Evolutionary conservation across 768 basidiomycete genomes (phyloP).

Genomic region (Collybia sordida): DNA sequence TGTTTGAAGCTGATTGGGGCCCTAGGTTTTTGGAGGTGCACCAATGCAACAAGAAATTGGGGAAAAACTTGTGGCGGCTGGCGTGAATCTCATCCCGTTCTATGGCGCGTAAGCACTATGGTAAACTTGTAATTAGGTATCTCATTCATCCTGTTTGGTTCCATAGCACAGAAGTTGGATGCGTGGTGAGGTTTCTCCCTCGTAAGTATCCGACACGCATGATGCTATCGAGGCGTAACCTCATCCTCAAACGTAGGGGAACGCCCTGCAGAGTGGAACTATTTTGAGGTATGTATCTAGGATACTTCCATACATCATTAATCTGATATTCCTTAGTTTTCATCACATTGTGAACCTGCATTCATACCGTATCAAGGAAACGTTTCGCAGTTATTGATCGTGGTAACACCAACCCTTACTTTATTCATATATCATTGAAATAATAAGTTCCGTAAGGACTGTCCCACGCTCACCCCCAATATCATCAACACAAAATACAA

Average conservation of each 20-base stretch:
- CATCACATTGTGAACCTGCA: constrained; percentile 3
- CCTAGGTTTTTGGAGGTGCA: constrained; percentile 13
- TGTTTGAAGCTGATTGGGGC: background rate
- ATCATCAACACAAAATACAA: constrained; percentile 25
- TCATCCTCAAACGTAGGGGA: background rate
- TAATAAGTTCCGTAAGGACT: background rate
- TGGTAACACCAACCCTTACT: background rate
- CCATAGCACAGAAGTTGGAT: constrained; percentile 13
- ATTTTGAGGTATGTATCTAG: constrained; percentile 4
- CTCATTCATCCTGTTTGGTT: background rate
- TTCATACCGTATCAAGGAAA: background rate
- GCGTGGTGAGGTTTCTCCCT: constrained; percentile 2
- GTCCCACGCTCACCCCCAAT: constrained; percentile 12
- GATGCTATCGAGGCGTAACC: background rate
- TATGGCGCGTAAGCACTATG: constrained; percentile 15
- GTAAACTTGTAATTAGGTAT: background rate
- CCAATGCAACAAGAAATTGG: constrained; percentile 12
- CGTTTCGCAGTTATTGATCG: constrained; percentile 3
- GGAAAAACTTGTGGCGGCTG: constrained; percentile 7
- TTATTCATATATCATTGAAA: background rate
- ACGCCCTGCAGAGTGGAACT: constrained; percentile 6
- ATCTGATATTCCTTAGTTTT: background rate
- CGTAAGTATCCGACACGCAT: background rate
- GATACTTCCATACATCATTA: background rate
- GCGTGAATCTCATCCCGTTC: constrained; percentile 11